Conservation (phyloP, 495 filamentous ascomycete species). For the Letharia lupina region DNA sequence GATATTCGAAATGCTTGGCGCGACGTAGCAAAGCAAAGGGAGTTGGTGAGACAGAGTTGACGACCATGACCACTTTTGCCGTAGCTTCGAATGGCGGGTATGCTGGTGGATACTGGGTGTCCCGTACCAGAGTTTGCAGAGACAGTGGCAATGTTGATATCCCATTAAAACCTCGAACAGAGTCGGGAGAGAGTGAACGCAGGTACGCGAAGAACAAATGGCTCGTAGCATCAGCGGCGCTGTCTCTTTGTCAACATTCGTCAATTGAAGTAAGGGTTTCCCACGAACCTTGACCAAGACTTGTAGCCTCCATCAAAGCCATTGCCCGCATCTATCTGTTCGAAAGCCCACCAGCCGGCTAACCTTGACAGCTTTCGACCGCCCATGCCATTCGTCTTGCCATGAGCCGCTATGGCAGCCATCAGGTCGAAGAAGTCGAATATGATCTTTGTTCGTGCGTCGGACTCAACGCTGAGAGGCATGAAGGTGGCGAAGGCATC, state of each 20-base stretch:
- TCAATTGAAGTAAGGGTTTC: conserved; percentile 3
- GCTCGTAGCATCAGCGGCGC: conserved; percentile 88
- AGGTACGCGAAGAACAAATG: conserved; percentile 98
- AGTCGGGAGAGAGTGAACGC: conserved; percentile 76
- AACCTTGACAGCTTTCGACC: conserved; percentile 90
- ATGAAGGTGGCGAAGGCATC: conserved; percentile 96
- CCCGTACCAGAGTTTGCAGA: conserved; percentile 78
- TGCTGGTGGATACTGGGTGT: conserved; percentile 91
- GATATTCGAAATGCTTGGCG: conserved; percentile 90
- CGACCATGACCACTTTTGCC: conserved; percentile 90
- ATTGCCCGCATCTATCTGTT: conserved; percentile 71
- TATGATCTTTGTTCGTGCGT: conserved; percentile 78
- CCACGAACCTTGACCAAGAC: conserved; percentile 58
- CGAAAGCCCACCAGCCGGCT: conserved; percentile 99
- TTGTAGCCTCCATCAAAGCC: conserved; percentile 97
- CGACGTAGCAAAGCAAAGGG: conserved; percentile 85
- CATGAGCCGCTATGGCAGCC: conserved; percentile 70
- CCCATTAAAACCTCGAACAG: conserved; percentile 54
- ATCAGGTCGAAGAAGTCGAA: conserved; percentile 96
- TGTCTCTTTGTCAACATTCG: conserved; percentile 32
- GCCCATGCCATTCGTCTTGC: conserved; percentile 86
- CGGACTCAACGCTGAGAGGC: conserved; percentile 84
- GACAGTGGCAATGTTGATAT: conserved; percentile 84
- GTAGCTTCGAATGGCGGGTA: conserved; percentile 70
- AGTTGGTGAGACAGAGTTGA: conserved; percentile 89